Evolutionary conservation across 2,329 filamentous ascomycete genomes (phyloP).

Genomic region (Chaetomiaceae sp.): DNA sequence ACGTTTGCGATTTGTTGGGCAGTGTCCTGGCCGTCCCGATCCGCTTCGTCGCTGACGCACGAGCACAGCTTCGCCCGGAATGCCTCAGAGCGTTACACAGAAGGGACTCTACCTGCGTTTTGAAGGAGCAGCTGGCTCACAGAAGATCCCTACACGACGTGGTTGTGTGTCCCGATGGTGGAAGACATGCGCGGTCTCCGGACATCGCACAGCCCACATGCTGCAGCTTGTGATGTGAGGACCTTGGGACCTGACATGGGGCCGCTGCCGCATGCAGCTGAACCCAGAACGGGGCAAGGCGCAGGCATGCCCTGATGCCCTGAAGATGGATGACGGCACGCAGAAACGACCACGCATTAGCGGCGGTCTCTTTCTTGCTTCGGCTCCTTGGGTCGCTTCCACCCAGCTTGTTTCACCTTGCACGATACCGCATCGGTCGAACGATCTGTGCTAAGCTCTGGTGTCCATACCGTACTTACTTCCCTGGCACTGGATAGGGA

Average conservation of each 20-base stretch:
- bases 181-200: too few relatives aligned
- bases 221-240: not conserved
- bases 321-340: slow-evolving; percentile 7
- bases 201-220: not conserved
- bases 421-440: not conserved
- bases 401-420: slow-evolving; percentile 2
- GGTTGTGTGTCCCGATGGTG: too few relatives aligned
- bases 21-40: not conserved
- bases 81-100: too few relatives aligned
- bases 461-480: too few relatives aligned
- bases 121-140: not conserved
- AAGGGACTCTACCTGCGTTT: not conserved
- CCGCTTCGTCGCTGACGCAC: not conserved
- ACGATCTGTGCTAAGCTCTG: too few relatives aligned
- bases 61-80: not conserved
- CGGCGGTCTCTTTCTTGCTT: not conserved
- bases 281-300: not conserved
- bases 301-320: not conserved
- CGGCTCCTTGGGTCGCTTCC: not conserved
- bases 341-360: slow-evolving; percentile 11
- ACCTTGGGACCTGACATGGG: too few relatives aligned
- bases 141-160: too few relatives aligned
- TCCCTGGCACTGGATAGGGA: too few relatives aligned
- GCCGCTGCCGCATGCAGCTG: too few relatives aligned
- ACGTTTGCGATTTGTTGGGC: not conserved